phyloP scores from a whole-genome alignment of 2,329 filamentous ascomycete genomes.

The Phialocephala subalpina region DNA sequence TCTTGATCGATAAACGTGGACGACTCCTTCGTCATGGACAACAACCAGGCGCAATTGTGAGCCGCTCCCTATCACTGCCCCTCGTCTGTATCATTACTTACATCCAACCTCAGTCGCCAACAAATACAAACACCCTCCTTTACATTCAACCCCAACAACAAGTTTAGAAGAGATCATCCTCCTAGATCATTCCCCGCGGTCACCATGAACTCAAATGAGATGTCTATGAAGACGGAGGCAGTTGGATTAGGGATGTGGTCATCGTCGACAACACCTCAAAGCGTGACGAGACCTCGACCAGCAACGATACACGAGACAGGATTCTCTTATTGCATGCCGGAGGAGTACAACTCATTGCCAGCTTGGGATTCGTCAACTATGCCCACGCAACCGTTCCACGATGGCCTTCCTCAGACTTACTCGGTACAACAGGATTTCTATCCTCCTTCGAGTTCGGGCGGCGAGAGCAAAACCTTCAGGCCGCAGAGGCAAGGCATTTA shows the following conservation, averaged over 20 bases:
- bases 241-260: conserved; percentile 61
- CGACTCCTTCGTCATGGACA: conserved; percentile 55
- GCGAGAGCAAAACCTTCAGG: conserved; percentile 53
- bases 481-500: conserved; percentile 29
- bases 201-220: conserved; percentile 60
- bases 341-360: conserved; percentile 59
- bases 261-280: conserved; percentile 56
- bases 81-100: conserved; percentile 47
- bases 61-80: conserved; percentile 40
- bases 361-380: conserved; percentile 66
- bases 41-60: conserved; percentile 61
- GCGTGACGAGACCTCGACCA: conserved; percentile 58
- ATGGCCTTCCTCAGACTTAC: conserved; percentile 60
- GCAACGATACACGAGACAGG: conserved; percentile 66
- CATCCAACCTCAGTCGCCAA: conserved; percentile 51
- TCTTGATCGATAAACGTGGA: conserved; percentile 36
- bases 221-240: conserved; percentile 56
- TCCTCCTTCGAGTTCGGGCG: conserved; percentile 57
- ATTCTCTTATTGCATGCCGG: conserved; percentile 65
- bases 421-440: conserved; percentile 67
- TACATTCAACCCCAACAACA: conserved; percentile 57
- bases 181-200: conserved; percentile 53
- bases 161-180: conserved; percentile 54
- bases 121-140: conserved; percentile 59
- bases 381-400: conserved; percentile 50